These are phyloP conservation scores for Bauhinia variegata DNA, from an alignment of 306 rosid species.

Conservation along the genomic window DNA sequence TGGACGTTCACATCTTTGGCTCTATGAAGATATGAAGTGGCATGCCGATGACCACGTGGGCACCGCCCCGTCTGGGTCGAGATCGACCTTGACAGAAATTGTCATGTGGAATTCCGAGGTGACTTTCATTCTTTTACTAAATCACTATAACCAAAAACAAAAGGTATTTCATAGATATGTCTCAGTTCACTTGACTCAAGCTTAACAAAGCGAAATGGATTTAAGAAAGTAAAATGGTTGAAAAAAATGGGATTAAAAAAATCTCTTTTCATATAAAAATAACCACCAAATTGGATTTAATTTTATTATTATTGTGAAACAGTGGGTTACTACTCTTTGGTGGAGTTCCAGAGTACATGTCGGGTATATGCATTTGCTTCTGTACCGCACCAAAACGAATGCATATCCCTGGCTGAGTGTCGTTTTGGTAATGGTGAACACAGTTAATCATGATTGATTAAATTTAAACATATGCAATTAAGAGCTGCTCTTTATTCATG, in stretches of 20 bases:
- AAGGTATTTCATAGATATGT: too few species aligned
- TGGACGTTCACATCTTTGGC: constrained; percentile 48
- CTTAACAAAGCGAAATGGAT: too few species aligned
- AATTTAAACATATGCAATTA: too few species aligned
- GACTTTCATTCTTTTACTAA: constrained; percentile 5
- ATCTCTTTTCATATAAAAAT: too few species aligned
- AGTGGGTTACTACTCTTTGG: neutral
- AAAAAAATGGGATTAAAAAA: too few species aligned
- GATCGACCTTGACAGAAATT: constrained; percentile 45
- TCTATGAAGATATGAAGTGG: constrained; percentile 31
- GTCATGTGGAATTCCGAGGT: constrained; percentile 4
- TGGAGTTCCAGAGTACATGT: constrained; percentile 42
- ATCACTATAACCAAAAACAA: neutral
- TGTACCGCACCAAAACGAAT: constrained; percentile 36
- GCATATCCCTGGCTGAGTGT: constrained; percentile 1
- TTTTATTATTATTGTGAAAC: constrained; percentile 1
- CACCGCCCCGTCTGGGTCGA: too few species aligned
- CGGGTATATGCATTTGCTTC: constrained; percentile 29
- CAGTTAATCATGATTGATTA: constrained; percentile 9
- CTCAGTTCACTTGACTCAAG: too few species aligned
- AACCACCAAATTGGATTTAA: neutral
- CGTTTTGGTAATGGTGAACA: constrained; percentile 21
- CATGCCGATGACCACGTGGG: constrained; percentile 37
- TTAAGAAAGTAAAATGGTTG: too few species aligned
- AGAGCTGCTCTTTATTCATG: too few species aligned